A percentile compares a stretch with the other conserved stretches of the same genome.
phyloP scores from a whole-genome alignment of 192 early-diverging fungal genomes.

The Powellomyces hirtus region DNA sequence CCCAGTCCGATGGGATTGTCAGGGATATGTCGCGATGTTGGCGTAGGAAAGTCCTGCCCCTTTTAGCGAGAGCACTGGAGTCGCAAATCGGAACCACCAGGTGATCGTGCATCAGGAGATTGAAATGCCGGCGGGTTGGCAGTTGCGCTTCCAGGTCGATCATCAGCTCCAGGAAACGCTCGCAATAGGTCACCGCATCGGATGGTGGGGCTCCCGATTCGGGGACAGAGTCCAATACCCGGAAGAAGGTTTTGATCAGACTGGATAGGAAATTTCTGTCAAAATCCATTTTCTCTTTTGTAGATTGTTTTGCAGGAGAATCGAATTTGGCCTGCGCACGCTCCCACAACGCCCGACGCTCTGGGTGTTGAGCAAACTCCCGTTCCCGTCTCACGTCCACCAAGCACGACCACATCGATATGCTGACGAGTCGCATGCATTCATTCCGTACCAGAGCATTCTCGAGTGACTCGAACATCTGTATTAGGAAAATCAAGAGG shows the following conservation, averaged over 20 bases:
- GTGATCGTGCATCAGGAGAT: constrained; percentile 76
- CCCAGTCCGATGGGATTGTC: constrained; percentile 15
- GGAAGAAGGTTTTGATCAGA: constrained; percentile 66
- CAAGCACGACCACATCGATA: constrained; percentile 76
- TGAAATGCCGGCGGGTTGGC: constrained; percentile 87
- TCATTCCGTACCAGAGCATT: constrained; percentile 70
- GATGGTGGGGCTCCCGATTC: constrained; percentile 26
- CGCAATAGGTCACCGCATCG: constrained; percentile 60
- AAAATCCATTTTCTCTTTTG: constrained; percentile 53
- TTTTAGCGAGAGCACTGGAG: constrained; percentile 27
- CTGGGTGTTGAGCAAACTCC: constrained; percentile 51
- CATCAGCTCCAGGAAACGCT: constrained; percentile 79
- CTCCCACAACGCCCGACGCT: constrained; percentile 62
- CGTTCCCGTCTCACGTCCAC: constrained; percentile 48
- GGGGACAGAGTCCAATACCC: constrained; percentile 54
- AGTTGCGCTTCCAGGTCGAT: constrained; percentile 86
- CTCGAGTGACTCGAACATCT: constrained; percentile 85
- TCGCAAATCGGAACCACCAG: constrained; percentile 52
- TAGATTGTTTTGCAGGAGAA: constrained; percentile 34
- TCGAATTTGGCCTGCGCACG: constrained; percentile 33
- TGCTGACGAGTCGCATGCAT: constrained; percentile 71
- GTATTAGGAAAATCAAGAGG: constrained; percentile 74
- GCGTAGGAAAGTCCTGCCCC: constrained; percentile 20
- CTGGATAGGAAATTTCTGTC: constrained; percentile 65
- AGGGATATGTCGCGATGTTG: constrained; percentile 9